Evolutionary conservation across 257 asterid genomes (phyloP).

Genomic region (Eustoma russellianum): DNA sequence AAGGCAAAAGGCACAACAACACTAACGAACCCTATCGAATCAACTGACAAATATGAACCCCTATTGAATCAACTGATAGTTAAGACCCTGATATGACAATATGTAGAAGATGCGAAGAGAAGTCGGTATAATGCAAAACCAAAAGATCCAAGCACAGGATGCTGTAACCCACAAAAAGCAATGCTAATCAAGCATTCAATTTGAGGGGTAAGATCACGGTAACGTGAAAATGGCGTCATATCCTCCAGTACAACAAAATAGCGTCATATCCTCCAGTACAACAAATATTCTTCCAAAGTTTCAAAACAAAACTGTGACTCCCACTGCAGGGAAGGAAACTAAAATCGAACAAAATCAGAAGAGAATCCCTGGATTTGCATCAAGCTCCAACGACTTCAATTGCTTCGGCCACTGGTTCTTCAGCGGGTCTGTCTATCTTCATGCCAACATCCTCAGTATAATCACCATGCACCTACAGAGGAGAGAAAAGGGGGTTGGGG

Average conservation of each 20-base stretch:
- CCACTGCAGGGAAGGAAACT: constrained; percentile 7
- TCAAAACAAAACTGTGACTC: not conserved
- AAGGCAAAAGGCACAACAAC: too few relatives aligned
- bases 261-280: too few relatives aligned
- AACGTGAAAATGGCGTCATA: not conserved
- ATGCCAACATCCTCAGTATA: constrained; percentile 53
- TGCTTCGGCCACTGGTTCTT: constrained; percentile 46
- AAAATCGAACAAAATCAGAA: not conserved
- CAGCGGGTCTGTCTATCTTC: constrained; percentile 61
- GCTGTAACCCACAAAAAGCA: not conserved
- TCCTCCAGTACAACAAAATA: not conserved
- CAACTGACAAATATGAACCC: too few relatives aligned
- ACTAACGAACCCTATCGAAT: too few relatives aligned
- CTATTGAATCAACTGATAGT: too few relatives aligned
- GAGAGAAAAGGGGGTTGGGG: not conserved
- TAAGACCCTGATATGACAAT: not conserved
- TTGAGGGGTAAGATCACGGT: too few relatives aligned
- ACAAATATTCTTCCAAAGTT: constrained; percentile 13
- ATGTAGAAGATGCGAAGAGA: too few relatives aligned
- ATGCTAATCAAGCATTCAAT: not conserved
- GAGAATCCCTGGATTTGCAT: not conserved
- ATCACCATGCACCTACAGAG: constrained; percentile 74
- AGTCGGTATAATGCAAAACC: not conserved
- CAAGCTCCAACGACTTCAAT: constrained; percentile 71
- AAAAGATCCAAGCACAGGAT: not conserved